Conservation (phyloP, 2,329 filamentous ascomycete species). For the Verticillium dahliae region DNA sequence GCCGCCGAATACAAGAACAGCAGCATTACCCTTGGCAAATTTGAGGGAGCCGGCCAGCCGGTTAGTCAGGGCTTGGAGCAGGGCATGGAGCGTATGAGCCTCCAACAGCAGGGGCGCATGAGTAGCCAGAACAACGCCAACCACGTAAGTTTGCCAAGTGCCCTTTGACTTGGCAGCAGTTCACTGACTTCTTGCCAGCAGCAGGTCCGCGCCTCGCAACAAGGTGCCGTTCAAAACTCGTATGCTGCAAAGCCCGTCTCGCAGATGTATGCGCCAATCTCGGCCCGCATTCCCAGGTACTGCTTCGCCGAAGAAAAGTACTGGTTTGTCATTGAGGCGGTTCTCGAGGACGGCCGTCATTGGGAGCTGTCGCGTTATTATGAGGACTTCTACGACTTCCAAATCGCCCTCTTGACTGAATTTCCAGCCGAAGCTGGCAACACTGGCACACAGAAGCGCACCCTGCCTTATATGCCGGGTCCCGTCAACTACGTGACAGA, state of each 20-base stretch:
- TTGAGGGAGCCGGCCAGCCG: conserved; percentile 50
- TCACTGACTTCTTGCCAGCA: conserved; percentile 17
- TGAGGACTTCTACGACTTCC: conserved; percentile 98
- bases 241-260: conserved; percentile 33
- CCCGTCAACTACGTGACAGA: conserved; percentile 98
- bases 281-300: conserved; percentile 83
- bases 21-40: conserved; percentile 92
- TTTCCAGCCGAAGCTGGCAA: conserved; percentile 93
- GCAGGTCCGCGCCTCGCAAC: conserved; percentile 18
- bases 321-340: conserved; percentile 94
- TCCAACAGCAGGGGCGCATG: conserved; percentile 49
- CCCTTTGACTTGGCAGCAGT: not conserved
- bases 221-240: conserved; percentile 30
- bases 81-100: conserved; percentile 72
- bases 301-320: conserved; percentile 97
- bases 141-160: conserved; percentile 34
- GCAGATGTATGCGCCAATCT: conserved; percentile 67
- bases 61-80: conserved; percentile 51
- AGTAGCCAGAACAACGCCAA: conserved; percentile 39
- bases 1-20: conserved; percentile 98
- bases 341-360: conserved; percentile 80
- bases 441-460: conserved; percentile 69
- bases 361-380: conserved; percentile 96
- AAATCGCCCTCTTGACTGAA: conserved; percentile 86
- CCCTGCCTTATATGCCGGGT: conserved; percentile 93